Conservation (phyloP, 148 eudicot genomes). For the Talinum fruticosum region DNA sequence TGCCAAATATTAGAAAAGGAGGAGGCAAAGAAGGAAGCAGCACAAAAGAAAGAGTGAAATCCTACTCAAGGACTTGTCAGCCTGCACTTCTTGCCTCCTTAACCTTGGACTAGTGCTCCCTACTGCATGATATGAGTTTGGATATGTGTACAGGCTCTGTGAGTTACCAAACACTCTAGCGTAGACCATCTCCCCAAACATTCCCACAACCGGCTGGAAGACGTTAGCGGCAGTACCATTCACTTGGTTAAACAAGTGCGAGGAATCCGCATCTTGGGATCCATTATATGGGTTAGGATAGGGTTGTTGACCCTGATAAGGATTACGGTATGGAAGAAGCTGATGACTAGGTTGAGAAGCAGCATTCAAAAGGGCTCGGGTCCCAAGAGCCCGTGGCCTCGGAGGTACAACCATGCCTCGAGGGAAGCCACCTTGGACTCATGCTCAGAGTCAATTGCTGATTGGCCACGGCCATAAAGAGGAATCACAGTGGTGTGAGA, state of each 20-base stretch:
- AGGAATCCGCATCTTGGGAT: slow-evolving; percentile 23
- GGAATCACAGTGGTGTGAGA: slow-evolving; percentile 65
- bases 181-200: slow-evolving; percentile 84
- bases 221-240: slow-evolving; percentile 23
- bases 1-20: slow-evolving; percentile 42
- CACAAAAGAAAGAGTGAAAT: slow-evolving; percentile 57
- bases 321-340: slow-evolving; percentile 30
- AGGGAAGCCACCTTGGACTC: slow-evolving; percentile 29
- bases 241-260: slow-evolving; percentile 23
- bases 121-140: slow-evolving; percentile 42
- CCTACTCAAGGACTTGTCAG: slow-evolving; percentile 57
- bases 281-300: slow-evolving; percentile 5
- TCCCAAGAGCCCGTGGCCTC: slow-evolving; percentile 59
- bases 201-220: slow-evolving; percentile 37
- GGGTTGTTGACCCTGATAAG: slow-evolving; percentile 32
- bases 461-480: slow-evolving; percentile 65
- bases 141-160: slow-evolving; percentile 37
- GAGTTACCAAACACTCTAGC: slow-evolving; percentile 71
- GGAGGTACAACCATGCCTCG: slow-evolving; percentile 41
- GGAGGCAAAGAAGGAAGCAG: slow-evolving; percentile 59
- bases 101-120: slow-evolving; percentile 44
- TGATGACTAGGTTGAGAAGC: slow-evolving; percentile 34
- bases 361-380: slow-evolving; percentile 33
- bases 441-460: slow-evolving; percentile 17
- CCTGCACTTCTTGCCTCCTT: slow-evolving; percentile 58